Conservation (phyloP, 176 grass and related monocot species). For the Rhynchospora breviuscula region DNA sequence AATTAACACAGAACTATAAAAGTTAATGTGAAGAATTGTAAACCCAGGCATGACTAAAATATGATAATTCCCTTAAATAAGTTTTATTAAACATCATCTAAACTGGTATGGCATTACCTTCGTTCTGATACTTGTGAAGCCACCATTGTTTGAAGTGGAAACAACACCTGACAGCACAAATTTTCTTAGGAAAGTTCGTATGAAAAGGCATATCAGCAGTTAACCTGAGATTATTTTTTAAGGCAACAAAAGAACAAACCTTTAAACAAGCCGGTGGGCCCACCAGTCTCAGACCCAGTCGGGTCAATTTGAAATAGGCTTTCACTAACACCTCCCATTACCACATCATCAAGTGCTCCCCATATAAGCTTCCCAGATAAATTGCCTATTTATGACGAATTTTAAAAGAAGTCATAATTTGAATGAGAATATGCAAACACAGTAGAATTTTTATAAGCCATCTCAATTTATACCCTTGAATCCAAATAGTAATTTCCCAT, state of each 20-base stretch:
- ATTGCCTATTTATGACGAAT: constrained; percentile 37
- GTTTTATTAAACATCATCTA: constrained; percentile 1
- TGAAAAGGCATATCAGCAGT: neutral
- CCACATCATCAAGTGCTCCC: constrained; percentile 92
- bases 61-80: constrained; percentile 1
- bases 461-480: constrained; percentile 43
- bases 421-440: neutral
- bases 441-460: neutral
- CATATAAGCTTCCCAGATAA: constrained; percentile 56
- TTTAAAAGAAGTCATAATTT: neutral
- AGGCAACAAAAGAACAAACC: constrained; percentile 39
- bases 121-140: constrained; percentile 96
- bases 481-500: constrained; percentile 89
- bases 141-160: constrained; percentile 95
- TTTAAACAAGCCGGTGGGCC: constrained; percentile 90
- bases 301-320: constrained; percentile 75
- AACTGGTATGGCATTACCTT: constrained; percentile 71
- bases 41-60: neutral
- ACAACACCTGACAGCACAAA: constrained; percentile 45
- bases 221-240: neutral
- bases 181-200: neutral
- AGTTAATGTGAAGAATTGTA: neutral
- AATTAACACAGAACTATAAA: neutral
- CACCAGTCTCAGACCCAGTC: constrained; percentile 75
- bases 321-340: constrained; percentile 98